Evolutionary conservation across 1,139 yeast species (phyloP), one percentile per base, ranked within the genome.

Genomic region (Suhomyces bribrorum): DNA sequence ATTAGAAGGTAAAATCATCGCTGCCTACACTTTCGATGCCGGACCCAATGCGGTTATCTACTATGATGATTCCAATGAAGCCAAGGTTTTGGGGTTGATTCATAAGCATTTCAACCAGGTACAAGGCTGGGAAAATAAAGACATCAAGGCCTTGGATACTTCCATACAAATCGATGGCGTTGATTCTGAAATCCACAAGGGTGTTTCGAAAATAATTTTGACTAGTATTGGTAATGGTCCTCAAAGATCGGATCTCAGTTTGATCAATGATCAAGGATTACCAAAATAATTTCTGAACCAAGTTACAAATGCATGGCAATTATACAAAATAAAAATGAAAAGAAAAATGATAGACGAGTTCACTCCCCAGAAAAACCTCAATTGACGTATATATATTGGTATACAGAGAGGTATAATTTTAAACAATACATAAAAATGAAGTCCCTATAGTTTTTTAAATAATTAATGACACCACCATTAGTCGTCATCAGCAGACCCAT

Each of bases 31-130:
- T 3, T 92, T 86, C 57, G 99, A 92, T 62, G 99, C 99, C 27
- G 99, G 99, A 56, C 98, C 99, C 61, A 92, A 92, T 66, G 96
- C 97, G 11, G 99, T 92, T 34, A 78, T 92, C 46, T 92, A 92
- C 69, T 92, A 90, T 61, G 81, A 84, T 57, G 75, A 76, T 50
- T 71, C 81, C 50, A 77, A 90, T 63, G 96, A 89, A 62, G 56
- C 66, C 20, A 72, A 71, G 48, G 83, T 92, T 8, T 73, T 84
- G 53, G 78, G 86, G 7, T 66, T 79, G 50, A 61, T 85, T 38
- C 66, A 81, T 61, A 66, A 69, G 43, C 62, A 77, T 43, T 79
- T 87, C 53, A 60, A 64, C 36, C 57, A 72, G 37, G 81, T 83
- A 36, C 65, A 69, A n/a, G 96, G 95, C 15, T 88, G 96, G 95